Percentiles rank a stretch among this genome's conserved stretches.
These are phyloP conservation scores for Jasminum sambac DNA, from an alignment of 257 asterid species.

Conservation along the genomic window DNA sequence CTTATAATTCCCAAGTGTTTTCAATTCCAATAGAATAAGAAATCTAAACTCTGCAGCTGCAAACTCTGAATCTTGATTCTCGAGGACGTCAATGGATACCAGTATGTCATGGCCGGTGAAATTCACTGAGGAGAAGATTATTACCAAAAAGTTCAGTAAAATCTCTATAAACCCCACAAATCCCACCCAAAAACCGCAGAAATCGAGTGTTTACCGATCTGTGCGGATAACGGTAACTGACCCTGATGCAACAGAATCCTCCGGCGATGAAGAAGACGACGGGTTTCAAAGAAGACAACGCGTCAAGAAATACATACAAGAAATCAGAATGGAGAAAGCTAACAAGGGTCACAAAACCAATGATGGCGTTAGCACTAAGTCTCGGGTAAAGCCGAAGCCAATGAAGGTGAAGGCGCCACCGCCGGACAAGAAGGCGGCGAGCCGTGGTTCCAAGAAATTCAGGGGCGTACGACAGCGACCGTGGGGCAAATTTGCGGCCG, in stretches of 20 bases:
- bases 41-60: background rate
- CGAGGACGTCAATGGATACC: constrained; percentile 9
- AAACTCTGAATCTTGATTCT: constrained; percentile 2
- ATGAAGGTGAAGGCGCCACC: constrained; percentile 13
- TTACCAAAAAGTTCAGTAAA: constrained; percentile 13
- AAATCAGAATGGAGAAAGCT: constrained; percentile 17
- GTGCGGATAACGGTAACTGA: constrained; percentile 32
- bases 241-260: constrained; percentile 34
- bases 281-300: constrained; percentile 14
- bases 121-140: constrained; percentile 25
- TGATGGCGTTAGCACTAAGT: constrained; percentile 1
- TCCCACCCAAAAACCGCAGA: background rate
- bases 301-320: constrained; percentile 30
- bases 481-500: constrained; percentile 59
- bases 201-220: constrained; percentile 10
- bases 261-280: constrained; percentile 27
- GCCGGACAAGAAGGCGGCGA: background rate
- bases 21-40: background rate
- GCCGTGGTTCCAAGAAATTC: constrained; percentile 31
- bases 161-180: constrained; percentile 4
- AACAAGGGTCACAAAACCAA: background rate
- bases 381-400: background rate
- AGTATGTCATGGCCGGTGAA: constrained; percentile 19
- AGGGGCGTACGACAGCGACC: constrained; percentile 54
- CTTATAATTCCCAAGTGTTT: background rate